Evolutionary conservation across 164 flowering plant genomes (phyloP), one percentile per base, ranked within the genome.

Genomic region (Euptelea pleiosperma): DNA sequence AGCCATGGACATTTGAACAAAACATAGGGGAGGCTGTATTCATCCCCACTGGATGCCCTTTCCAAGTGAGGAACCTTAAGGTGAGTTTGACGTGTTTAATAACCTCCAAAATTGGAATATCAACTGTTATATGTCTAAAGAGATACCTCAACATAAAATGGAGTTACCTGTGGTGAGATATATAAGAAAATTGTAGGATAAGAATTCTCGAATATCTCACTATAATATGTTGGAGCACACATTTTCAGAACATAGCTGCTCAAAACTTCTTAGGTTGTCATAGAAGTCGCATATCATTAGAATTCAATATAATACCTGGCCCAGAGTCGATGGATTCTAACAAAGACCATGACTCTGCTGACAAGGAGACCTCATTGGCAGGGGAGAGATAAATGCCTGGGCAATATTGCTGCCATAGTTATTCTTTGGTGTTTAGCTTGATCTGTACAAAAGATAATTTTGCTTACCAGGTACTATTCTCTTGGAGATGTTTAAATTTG

Each of bases 1-100:
- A 90, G 72, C 95, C 99, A 3, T 90, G 97, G 96, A 80, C 92
- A 34, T 82, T 93, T 66, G 83, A 86, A 57, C 99, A 93, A 74
- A 73, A 77, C 66, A 55, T 81, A 31, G 92, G 97, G 44, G 80
- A 90, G 71, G 97, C 96, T 55, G 81, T 93, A 21, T 88, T 90
- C 67, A 57, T 93, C 28, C 97, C 99, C 50, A 85, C 99, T 64
- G 99, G 99, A 46, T 90, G 97, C 59, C 88, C 99, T 53, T 84
- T 81, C 64, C 99, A 93, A 78, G 77, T 75, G 24, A 77, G 86
- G 60, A 81, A 90, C 77, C 80, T 88, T 65, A 86, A 79, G 92
- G 97, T 85, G 58, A 74, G 78, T 52, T 58, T 16, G 30, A 24
- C 39, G 25, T n/a, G 6, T 24, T 29, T 52, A 15, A 33, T 31